Percentiles rank a stretch among this genome's conserved stretches.
Evolutionary conservation across 2,329 filamentous ascomycete genomes (phyloP).

Genomic region (Cercospora citrullina): DNA sequence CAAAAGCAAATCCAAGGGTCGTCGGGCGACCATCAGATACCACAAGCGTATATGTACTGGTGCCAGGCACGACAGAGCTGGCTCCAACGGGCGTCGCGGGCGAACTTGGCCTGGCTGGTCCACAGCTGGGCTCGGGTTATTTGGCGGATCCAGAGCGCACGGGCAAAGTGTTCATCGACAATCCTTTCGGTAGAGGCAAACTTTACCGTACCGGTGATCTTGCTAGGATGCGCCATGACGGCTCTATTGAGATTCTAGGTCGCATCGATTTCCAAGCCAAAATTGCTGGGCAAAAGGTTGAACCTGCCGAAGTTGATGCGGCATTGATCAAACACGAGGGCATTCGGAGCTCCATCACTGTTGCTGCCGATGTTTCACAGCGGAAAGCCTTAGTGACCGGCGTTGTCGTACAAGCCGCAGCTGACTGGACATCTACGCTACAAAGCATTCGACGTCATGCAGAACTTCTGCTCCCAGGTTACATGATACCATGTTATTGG

Average conservation of each 20-base stretch:
- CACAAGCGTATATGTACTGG: neutral
- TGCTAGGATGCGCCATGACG: slow-evolving; percentile 24
- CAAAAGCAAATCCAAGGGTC: neutral
- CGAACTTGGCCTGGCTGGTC: slow-evolving; percentile 13
- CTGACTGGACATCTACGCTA: neutral
- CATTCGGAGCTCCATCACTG: neutral
- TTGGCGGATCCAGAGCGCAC: slow-evolving; percentile 10
- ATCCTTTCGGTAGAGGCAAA: slow-evolving; percentile 5
- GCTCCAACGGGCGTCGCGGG: neutral
- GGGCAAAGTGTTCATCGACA: slow-evolving; percentile 1
- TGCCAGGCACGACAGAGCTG: neutral
- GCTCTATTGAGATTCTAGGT: slow-evolving; percentile 55
- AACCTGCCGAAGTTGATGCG: slow-evolving; percentile 70
- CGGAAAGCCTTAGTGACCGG: neutral
- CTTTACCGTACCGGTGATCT: slow-evolving; percentile 27
- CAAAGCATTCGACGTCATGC: neutral
- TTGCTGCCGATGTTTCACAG: neutral
- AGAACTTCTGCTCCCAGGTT: neutral
- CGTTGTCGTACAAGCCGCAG: neutral
- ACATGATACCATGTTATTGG: slow-evolving; percentile 1
- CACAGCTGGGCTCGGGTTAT: slow-evolving; percentile 11
- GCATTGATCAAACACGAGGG: slow-evolving; percentile 44
- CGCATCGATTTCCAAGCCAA: slow-evolving; percentile 76
- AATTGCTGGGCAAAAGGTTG: slow-evolving; percentile 72
- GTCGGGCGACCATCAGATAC: neutral